These are phyloP conservation scores for Russula earlei DNA, from an alignment of 768 basidiomycete genomes.

Conservation along the genomic window DNA sequence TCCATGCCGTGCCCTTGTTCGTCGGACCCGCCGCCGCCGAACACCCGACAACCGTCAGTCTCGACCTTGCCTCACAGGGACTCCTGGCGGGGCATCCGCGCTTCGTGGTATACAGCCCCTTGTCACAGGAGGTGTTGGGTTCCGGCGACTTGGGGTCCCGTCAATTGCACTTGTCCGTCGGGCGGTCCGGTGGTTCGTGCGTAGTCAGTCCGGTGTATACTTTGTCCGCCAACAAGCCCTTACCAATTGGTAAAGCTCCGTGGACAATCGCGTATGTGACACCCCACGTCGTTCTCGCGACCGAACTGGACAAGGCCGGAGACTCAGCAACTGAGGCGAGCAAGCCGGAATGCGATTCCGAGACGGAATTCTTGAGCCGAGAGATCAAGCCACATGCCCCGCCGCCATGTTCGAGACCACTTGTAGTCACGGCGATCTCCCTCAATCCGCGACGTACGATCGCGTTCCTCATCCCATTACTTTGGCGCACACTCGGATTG, in stretches of 20 bases:
- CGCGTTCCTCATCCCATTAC: slow-evolving; percentile 11
- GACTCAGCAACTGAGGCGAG: background rate
- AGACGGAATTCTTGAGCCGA: slow-evolving; percentile 9
- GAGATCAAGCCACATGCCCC: slow-evolving; percentile 1
- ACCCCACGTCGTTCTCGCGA: slow-evolving; percentile 22
- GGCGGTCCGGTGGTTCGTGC: slow-evolving; percentile 25
- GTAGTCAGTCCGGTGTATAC: slow-evolving; percentile 25
- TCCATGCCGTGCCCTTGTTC: slow-evolving; percentile 14
- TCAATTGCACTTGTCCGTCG: slow-evolving; percentile 23
- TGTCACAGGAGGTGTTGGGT: background rate
- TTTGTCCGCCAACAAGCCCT: slow-evolving; percentile 15
- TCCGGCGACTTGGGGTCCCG: slow-evolving; percentile 10
- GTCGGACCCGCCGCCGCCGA: background rate
- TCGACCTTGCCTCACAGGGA: slow-evolving; percentile 10
- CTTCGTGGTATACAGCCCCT: slow-evolving; percentile 1
- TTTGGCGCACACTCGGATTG: slow-evolving; percentile 14
- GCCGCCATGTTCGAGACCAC: background rate
- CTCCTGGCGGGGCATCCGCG: slow-evolving; percentile 1
- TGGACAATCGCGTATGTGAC: slow-evolving; percentile 32
- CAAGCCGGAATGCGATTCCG: slow-evolving; percentile 10
- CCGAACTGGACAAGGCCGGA: slow-evolving; percentile 1
- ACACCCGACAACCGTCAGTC: background rate
- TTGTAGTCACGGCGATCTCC: background rate
- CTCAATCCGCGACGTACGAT: slow-evolving; percentile 10
- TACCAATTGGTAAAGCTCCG: slow-evolving; percentile 13